Evolutionary conservation across 306 rosid species (phyloP).

Genomic region (Crotalaria pallida): DNA sequence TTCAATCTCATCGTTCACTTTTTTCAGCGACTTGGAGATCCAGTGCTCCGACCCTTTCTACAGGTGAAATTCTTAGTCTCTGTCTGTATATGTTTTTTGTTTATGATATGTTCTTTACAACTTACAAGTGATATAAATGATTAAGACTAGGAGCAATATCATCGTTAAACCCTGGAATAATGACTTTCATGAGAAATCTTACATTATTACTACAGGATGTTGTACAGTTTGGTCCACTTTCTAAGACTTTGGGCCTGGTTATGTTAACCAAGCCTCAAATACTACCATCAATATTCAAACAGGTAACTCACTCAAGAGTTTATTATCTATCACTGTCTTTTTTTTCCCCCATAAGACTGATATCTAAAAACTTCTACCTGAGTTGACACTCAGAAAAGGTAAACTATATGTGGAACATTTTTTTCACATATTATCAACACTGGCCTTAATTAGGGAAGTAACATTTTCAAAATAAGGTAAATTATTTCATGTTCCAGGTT

Average conservation of each 20-base stretch:
- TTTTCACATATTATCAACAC: background rate
- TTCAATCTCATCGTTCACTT: conserved; percentile 6
- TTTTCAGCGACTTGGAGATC: conserved; percentile 87
- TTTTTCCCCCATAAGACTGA: background rate
- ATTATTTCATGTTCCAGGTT: conserved; percentile 44
- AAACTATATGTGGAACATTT: background rate
- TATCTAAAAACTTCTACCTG: background rate
- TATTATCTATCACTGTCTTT: background rate
- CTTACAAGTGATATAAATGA: background rate
- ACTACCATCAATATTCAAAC: conserved; percentile 83
- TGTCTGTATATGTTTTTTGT: conserved; percentile 1
- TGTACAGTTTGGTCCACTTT: conserved; percentile 87
- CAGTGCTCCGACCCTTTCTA: conserved; percentile 84
- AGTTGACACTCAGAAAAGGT: background rate
- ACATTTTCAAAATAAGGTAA: background rate
- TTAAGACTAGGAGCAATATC: conserved; percentile 1
- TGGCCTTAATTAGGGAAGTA: background rate
- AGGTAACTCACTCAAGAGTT: conserved; percentile 51
- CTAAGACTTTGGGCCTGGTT: conserved; percentile 85
- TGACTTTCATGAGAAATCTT: background rate
- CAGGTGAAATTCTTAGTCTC: conserved; percentile 45
- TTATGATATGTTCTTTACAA: background rate
- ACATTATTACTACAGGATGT: conserved; percentile 69
- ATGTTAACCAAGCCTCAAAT: conserved; percentile 83
- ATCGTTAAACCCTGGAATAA: background rate